phyloP scores from a whole-genome alignment of 1,139 yeast genomes.

The Pichiaceae sp. region DNA sequence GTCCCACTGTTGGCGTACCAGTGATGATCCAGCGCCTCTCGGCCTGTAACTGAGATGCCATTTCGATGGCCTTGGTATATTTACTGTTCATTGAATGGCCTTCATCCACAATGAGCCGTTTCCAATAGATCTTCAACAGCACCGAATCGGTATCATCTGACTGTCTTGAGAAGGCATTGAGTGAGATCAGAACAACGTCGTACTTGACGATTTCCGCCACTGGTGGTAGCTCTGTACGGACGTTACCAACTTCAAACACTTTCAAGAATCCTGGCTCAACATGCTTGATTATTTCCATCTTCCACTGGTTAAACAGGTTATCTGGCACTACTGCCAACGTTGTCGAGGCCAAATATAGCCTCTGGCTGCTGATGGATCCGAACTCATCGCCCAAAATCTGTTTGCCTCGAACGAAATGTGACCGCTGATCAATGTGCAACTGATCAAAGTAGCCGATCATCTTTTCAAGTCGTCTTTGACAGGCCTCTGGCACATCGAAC shows the following conservation, averaged over 20 bases:
- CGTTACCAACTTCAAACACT: constrained; percentile 22
- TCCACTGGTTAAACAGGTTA: constrained; percentile 61
- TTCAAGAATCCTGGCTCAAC: constrained; percentile 30
- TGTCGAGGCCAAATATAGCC: constrained; percentile 37
- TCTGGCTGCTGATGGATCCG: constrained; percentile 6
- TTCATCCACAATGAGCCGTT: constrained; percentile 63
- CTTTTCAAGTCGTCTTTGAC: constrained; percentile 27
- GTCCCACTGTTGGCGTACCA: constrained; percentile 69
- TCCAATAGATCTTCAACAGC: constrained; percentile 48
- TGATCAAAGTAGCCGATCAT: constrained; percentile 40
- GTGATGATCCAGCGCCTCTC: constrained; percentile 70
- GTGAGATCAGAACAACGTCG: constrained; percentile 48
- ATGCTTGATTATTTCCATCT: constrained; percentile 49
- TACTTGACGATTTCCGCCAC: constrained; percentile 31
- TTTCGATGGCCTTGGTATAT: constrained; percentile 37
- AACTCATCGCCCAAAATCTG: constrained; percentile 1
- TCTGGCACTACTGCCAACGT: constrained; percentile 62
- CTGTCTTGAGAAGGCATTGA: constrained; percentile 35
- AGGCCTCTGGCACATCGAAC: constrained; percentile 27
- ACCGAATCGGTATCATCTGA: constrained; percentile 27
- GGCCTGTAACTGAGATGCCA: constrained; percentile 40
- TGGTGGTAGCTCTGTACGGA: constrained; percentile 15
- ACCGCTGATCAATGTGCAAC: constrained; percentile 9
- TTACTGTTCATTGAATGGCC: constrained; percentile 57
- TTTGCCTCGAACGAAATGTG: too few species aligned